A percentile compares a stretch with the other conserved stretches of the same genome.
phyloP scores from a whole-genome alignment of 768 basidiomycete species.

The Suillus sp. region DNA sequence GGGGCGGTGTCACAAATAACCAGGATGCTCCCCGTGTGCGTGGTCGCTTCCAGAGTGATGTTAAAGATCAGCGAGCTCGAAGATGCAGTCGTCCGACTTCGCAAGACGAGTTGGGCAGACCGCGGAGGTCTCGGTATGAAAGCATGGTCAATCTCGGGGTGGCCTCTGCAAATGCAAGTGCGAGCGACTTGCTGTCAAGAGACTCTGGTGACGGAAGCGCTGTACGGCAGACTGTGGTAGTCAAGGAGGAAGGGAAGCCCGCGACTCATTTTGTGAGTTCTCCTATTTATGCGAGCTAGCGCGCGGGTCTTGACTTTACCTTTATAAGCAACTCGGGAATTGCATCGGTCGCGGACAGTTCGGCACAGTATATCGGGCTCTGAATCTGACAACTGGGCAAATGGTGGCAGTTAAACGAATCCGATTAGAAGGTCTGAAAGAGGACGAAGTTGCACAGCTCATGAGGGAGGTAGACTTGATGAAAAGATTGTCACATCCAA shows the following conservation, averaged over 20 bases:
- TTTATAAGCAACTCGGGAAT: conserved; percentile 88
- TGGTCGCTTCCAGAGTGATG: conserved; percentile 74
- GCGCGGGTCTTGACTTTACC: conserved; percentile 1
- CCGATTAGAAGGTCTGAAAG: conserved; percentile 83
- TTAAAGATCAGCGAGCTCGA: conserved; percentile 56
- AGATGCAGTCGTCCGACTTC: conserved; percentile 64
- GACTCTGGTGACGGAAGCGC: conserved; percentile 67
- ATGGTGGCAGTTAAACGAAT: conserved; percentile 99
- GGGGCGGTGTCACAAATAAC: conserved; percentile 36
- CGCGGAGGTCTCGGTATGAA: conserved; percentile 65
- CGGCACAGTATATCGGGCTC: conserved; percentile 91
- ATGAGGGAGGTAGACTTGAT: conserved; percentile 95
- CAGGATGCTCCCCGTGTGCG: conserved; percentile 43
- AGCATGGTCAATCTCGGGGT: conserved; percentile 68
- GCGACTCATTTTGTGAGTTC: conserved; percentile 79
- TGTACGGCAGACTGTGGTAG: conserved; percentile 67
- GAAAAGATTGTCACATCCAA: conserved; percentile 88
- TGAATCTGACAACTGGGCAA: conserved; percentile 92
- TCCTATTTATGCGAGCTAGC: conserved; percentile 17
- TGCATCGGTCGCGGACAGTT: conserved; percentile 98
- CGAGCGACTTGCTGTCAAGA: conserved; percentile 65
- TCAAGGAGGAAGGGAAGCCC: conserved; percentile 80
- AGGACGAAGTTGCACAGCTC: conserved; percentile 85
- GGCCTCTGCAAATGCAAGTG: conserved; percentile 51
- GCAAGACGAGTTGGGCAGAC: conserved; percentile 65